A percentile compares a stretch with the other conserved stretches of the same genome.
Evolutionary conservation across 2,329 filamentous ascomycete species (phyloP).

Genomic region (Aspergillus ibericus): DNA sequence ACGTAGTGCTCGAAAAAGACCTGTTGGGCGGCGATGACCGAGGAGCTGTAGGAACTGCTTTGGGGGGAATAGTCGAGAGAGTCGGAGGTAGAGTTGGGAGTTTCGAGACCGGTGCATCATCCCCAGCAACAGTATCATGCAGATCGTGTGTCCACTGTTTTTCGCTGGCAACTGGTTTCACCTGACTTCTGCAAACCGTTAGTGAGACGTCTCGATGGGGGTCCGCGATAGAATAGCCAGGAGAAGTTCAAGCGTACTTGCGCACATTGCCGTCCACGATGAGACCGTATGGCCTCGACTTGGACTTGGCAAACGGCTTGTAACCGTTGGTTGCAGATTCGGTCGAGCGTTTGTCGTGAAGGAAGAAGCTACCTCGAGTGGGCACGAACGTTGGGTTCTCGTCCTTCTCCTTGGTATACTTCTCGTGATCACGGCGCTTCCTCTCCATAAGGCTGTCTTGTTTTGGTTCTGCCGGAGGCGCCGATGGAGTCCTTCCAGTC

Average conservation of each 20-base stretch:
- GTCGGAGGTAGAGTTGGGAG: slow-evolving; percentile 26
- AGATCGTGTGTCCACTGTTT: slow-evolving; percentile 92
- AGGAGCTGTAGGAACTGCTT: slow-evolving; percentile 45
- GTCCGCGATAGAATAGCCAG: neutral
- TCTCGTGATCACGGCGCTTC: slow-evolving; percentile 82
- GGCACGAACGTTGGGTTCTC: slow-evolving; percentile 91
- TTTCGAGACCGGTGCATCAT: slow-evolving; percentile 39
- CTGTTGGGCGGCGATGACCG: slow-evolving; percentile 68
- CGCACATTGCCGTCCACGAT: slow-evolving; percentile 45
- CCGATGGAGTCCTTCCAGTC: slow-evolving; percentile 41
- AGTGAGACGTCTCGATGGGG: slow-evolving; percentile 15
- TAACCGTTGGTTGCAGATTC: slow-evolving; percentile 77
- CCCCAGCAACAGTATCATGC: slow-evolving; percentile 65
- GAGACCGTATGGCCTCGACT: slow-evolving; percentile 57
- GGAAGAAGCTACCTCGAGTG: slow-evolving; percentile 91
- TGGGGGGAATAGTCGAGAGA: slow-evolving; percentile 32
- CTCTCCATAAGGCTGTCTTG: slow-evolving; percentile 65
- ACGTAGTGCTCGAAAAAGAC: slow-evolving; percentile 77
- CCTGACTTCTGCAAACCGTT: slow-evolving; percentile 39
- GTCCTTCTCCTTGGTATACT: slow-evolving; percentile 84
- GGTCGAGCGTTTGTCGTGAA: slow-evolving; percentile 86
- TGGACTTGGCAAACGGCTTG: slow-evolving; percentile 54
- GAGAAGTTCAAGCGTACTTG: slow-evolving; percentile 37
- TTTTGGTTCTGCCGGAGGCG: slow-evolving; percentile 36
- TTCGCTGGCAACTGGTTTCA: slow-evolving; percentile 58